Evolutionary conservation across 2,329 filamentous ascomycete species (phyloP), one percentile per base, ranked within the genome.

Genomic region (Rhynchosporium graminicola): DNA sequence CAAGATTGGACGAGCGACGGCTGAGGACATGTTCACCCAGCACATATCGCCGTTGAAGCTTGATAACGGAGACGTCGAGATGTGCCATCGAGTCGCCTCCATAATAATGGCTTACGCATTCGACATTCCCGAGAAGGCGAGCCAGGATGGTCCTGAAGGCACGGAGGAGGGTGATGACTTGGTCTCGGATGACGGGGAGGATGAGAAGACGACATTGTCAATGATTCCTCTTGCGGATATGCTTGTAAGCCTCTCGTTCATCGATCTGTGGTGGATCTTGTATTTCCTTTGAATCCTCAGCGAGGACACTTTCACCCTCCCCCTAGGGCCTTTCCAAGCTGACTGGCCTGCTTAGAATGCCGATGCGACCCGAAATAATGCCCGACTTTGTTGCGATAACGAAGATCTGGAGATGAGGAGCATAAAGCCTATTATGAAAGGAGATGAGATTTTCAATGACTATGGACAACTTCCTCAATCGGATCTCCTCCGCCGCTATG

Each of bases 71-170:
- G 59, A 72, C 74, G 67, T 79, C 63, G 71, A 79, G 63, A 71
- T 72, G 12, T 85, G 84, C 70, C 87, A 90, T 72, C 78, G 81
- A 38, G 87, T 89, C 79, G 87, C 84, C 10, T 87, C 84, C 8
- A 80, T 85, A 20, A 88, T 90, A 67, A 90, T 90, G 87, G 86
- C 87, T 6, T 90, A 90, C 72, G 87, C 87, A 6, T 90, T 90
- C 71, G 88, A 90, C 67, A 82, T 90, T 52, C 70, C 73, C 3
- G 72, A 74, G 46, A 51, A 54, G 43, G 47, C 62, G 38, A 61
- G 61, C n/a, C 50, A 57, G 42, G 68, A 69, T 1, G 78, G 82
- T 29, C 80, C 82, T 3, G 74, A 74, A 1, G 78, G 82, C 31
- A 80, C 82, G 3, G 74, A 74, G n/a, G 66, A 58, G 8, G 79